These are phyloP conservation scores for Cercospora berteroae DNA, from an alignment of 2,329 filamentous ascomycete species.

Conservation along the genomic window DNA sequence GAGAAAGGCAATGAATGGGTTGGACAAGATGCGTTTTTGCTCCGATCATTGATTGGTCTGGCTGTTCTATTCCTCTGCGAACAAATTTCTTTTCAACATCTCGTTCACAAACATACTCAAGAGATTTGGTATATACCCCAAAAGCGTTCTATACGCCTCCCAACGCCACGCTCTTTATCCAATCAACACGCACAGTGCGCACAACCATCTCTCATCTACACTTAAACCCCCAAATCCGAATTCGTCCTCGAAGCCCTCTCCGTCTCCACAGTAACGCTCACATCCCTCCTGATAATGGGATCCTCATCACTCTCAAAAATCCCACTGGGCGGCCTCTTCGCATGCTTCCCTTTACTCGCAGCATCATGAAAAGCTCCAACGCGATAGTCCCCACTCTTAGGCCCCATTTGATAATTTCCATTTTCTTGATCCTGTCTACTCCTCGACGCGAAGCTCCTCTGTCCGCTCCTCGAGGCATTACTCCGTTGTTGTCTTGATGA, in stretches of 20 bases:
- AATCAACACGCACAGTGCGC: not conserved
- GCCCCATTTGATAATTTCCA: slow-evolving; percentile 16
- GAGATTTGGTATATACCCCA: no score
- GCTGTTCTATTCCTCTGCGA: no score
- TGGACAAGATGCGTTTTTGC: no score
- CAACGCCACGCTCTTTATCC: slow-evolving; percentile 7
- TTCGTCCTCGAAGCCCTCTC: slow-evolving; percentile 14
- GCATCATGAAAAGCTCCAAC: slow-evolving; percentile 24
- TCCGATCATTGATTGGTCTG: no score
- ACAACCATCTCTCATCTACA: not conserved
- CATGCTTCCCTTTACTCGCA: slow-evolving; percentile 10
- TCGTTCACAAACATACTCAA: no score
- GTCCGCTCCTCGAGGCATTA: slow-evolving; percentile 7
- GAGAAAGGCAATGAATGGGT: no score
- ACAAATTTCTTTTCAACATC: no score
- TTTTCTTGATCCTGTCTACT: slow-evolving; percentile 13
- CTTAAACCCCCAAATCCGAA: not conserved
- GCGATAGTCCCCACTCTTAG: slow-evolving; percentile 20
- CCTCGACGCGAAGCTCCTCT: slow-evolving; percentile 3
- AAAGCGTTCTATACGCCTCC: not conserved
- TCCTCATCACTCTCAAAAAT: slow-evolving; percentile 24
- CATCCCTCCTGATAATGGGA: slow-evolving; percentile 29
- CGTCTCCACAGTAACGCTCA: slow-evolving; percentile 25
- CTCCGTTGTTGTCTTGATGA: slow-evolving; percentile 7
- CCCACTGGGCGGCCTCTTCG: slow-evolving; percentile 19